A percentile compares a stretch with the other conserved stretches of the same genome.
Conservation (phyloP, 1,139 yeast genomes). For the Kurtzmaniella quercitrusa region DNA sequence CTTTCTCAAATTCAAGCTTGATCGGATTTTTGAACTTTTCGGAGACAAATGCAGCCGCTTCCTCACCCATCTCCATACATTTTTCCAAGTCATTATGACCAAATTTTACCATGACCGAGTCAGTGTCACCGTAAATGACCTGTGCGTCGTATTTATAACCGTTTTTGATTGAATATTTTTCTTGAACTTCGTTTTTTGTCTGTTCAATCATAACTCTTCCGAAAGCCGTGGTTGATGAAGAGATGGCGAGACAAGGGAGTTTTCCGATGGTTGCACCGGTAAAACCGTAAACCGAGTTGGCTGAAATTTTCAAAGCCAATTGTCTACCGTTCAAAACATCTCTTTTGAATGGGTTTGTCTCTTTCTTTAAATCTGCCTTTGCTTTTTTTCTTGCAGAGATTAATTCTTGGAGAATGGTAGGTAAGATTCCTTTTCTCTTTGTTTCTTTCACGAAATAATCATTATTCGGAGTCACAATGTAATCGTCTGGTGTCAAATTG, state of each 20-base stretch:
- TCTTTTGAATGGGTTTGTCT: slow-evolving; percentile 88
- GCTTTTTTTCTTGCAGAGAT: slow-evolving; percentile 92
- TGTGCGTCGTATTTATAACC: slow-evolving; percentile 81
- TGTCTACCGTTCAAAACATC: slow-evolving; percentile 97
- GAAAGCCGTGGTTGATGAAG: slow-evolving; percentile 92
- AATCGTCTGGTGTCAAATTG: slow-evolving; percentile 67
- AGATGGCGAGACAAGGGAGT: slow-evolving; percentile 92
- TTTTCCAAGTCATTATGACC: slow-evolving; percentile 79
- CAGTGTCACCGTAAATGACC: slow-evolving; percentile 98
- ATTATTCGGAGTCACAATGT: slow-evolving; percentile 85
- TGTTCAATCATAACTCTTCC: slow-evolving; percentile 97
- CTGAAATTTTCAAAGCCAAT: slow-evolving; percentile 91
- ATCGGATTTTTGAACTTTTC: slow-evolving; percentile 78
- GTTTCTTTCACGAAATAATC: slow-evolving; percentile 80
- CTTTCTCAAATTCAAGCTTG: slow-evolving; percentile 94
- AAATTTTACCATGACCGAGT: slow-evolving; percentile 98
- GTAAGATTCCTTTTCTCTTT: slow-evolving; percentile 79
- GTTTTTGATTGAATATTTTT: slow-evolving; percentile 68
- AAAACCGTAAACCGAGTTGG: slow-evolving; percentile 97
- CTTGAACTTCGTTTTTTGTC: slow-evolving; percentile 84
- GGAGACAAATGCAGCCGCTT: slow-evolving; percentile 89
- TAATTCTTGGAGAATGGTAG: slow-evolving; percentile 86
- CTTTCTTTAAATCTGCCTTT: slow-evolving; percentile 82
- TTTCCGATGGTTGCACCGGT: slow-evolving; percentile 99
- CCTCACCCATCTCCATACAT: slow-evolving; percentile 89